These are phyloP conservation scores for Xylaria hypoxylon DNA, from an alignment of 2,329 filamentous ascomycete species.

Conservation along the genomic window DNA sequence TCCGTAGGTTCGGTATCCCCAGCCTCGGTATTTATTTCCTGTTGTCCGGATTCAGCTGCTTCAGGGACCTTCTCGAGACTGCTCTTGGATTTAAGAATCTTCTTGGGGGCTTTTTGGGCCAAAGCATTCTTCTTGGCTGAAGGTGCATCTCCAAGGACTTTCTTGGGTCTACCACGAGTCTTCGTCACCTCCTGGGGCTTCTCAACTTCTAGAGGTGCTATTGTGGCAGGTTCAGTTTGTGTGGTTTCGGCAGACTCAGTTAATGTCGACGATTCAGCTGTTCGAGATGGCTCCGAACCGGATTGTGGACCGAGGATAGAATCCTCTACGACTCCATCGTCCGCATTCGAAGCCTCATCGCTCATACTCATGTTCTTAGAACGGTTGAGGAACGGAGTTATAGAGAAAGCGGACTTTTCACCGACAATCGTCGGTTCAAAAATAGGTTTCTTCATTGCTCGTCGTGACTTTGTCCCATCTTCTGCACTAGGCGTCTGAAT, in stretches of 20 bases:
- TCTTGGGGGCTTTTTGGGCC: slow-evolving; percentile 46
- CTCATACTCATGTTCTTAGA: slow-evolving; percentile 69
- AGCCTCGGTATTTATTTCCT: slow-evolving; percentile 37
- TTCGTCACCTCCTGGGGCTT: slow-evolving; percentile 52
- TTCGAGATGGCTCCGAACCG: slow-evolving; percentile 18
- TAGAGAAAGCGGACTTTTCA: slow-evolving; percentile 92
- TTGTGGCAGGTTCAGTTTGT: slow-evolving; percentile 36
- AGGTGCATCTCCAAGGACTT: slow-evolving; percentile 59
- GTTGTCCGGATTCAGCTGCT: slow-evolving; percentile 48
- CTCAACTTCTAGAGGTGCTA: slow-evolving; percentile 42
- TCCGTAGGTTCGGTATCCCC: slow-evolving; percentile 43
- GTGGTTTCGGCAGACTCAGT: slow-evolving; percentile 20
- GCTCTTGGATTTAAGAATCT: slow-evolving; percentile 52
- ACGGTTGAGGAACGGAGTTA: slow-evolving; percentile 91
- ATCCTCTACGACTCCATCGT: slow-evolving; percentile 47
- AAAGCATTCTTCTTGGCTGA: slow-evolving; percentile 60
- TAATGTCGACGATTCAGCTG: slow-evolving; percentile 33
- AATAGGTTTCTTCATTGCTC: slow-evolving; percentile 66
- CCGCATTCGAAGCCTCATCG: slow-evolving; percentile 52
- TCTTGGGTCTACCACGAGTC: slow-evolving; percentile 61
- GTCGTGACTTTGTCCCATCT: slow-evolving; percentile 52
- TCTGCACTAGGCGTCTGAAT: slow-evolving; percentile 58
- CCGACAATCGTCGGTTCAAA: slow-evolving; percentile 72
- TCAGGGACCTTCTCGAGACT: slow-evolving; percentile 49
- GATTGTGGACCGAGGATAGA: slow-evolving; percentile 42